phyloP scores from a whole-genome alignment of 1,284 basidiomycete genomes.

The Boletus holoroseus region DNA sequence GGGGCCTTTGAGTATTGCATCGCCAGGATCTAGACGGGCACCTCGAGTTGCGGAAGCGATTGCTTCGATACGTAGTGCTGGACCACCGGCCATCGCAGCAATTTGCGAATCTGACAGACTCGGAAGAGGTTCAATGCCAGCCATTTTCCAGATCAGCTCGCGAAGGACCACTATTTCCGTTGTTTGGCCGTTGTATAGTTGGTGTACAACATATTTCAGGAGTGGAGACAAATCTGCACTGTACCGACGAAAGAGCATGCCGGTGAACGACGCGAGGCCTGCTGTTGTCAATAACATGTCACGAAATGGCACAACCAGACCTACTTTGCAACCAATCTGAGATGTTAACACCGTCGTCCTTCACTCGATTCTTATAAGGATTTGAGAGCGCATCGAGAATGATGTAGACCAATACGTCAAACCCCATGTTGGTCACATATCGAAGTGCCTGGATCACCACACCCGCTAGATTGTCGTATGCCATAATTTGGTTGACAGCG shows the following conservation, averaged over 20 bases:
- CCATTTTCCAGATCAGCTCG: conserved; percentile 93
- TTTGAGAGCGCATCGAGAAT: conserved; percentile 87
- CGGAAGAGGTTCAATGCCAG: conserved; percentile 86
- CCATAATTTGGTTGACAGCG: conserved; percentile 91
- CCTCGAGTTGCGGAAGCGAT: conserved; percentile 70
- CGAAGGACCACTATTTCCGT: conserved; percentile 89
- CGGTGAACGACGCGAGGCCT: conserved; percentile 91
- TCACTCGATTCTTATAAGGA: conserved; percentile 78
- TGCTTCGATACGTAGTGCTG: conserved; percentile 80
- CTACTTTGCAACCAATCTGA: conserved; percentile 91
- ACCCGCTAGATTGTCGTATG: conserved; percentile 91
- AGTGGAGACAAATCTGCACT: conserved; percentile 79
- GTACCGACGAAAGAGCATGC: conserved; percentile 87
- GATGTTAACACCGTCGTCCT: conserved; percentile 89
- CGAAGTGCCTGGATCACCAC: conserved; percentile 89
- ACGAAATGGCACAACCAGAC: conserved; percentile 31
- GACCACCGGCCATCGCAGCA: conserved; percentile 85
- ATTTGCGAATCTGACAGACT: conserved; percentile 88
- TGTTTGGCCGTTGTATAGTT: conserved; percentile 76
- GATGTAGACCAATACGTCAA: conserved; percentile 88
- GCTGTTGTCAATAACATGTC: conserved; percentile 14
- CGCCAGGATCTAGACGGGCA: conserved; percentile 59
- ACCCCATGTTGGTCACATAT: conserved; percentile 88
- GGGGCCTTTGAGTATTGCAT: conserved; percentile 56
- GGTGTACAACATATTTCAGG: conserved; percentile 88